Evolutionary conservation across 371 early-diverging fungal species (phyloP).

Genomic region (Lichtheimia ramosa): DNA sequence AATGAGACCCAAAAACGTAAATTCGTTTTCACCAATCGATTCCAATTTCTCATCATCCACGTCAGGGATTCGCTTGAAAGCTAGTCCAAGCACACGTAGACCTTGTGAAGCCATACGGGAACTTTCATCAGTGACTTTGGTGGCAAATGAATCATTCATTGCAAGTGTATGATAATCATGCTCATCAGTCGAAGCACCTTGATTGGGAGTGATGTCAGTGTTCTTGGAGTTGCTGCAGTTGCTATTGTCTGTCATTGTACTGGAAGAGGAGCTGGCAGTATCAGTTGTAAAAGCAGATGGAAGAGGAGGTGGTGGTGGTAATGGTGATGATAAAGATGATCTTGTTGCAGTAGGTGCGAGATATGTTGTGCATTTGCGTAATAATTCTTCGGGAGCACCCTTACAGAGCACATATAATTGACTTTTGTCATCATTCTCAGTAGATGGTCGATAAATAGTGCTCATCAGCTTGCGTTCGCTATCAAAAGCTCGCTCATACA

Average conservation of each 20-base stretch:
- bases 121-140: constrained; percentile 66
- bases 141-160: constrained; percentile 66
- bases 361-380: constrained; percentile 66
- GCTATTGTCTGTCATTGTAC: neutral
- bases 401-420: constrained; percentile 69
- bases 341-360: constrained; percentile 28
- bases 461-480: constrained; percentile 92
- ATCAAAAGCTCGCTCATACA: constrained; percentile 68
- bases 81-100: constrained; percentile 60
- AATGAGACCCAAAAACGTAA: constrained; percentile 86
- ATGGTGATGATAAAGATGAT: too few relatives aligned
- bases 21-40: constrained; percentile 58
- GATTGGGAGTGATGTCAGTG: too few relatives aligned
- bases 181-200: neutral
- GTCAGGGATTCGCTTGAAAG: constrained; percentile 50
- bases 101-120: constrained; percentile 84
- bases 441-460: constrained; percentile 50
- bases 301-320: neutral
- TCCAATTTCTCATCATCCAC: constrained; percentile 13
- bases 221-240: constrained; percentile 8
- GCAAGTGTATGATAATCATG: constrained; percentile 18
- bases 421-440: constrained; percentile 8
- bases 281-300: neutral
- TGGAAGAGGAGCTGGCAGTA: constrained; percentile 5
- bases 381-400: constrained; percentile 89